Base-by-base conservation (phyloP, 306 rosid genomes). In the Vicia villosa region DNA sequence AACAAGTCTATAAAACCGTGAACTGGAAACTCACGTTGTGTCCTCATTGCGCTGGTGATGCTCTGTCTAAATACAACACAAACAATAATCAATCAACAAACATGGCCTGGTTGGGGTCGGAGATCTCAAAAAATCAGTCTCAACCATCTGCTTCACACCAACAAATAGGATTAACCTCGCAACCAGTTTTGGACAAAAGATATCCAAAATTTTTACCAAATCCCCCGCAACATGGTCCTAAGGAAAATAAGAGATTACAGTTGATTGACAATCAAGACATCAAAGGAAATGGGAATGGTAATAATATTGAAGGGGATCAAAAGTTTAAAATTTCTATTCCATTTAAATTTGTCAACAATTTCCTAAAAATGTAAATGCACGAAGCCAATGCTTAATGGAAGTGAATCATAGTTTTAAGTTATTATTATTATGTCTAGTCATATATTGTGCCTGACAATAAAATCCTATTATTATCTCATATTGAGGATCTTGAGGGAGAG, bases 301-400 rank as follows among this genome's bases (percentile, higher is more conserved):
- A 58, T 58, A 58, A 21, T 28, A 30, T 58, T 58, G 20, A 7
- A 28, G 20, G 63, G 12, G 63, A 56, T 56, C 63, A 56, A 26
- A 56, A 56, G 38, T 56, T 56, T 28, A 56, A 26, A 13, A 1
- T 56, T 6, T 13, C 20, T 2, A 24, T 56, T 56, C 40, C 38
- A 13, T 2, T 56, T 13, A 0, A 28, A 13, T 55, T 24, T 55
- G 61, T 8, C 15, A 21, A 24, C n/a, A n/a, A 49, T n/a, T n/a
- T 49, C 55, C 11, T 49, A 52, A 11, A 52, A 7, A n/a, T n/a
- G n/a, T 50, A 19, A 17, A 3, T 17, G 8, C 2, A 13, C 30
- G 1, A n/a, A 24, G 2, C 4, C 9, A 26, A 55, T 24, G 10
- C 15, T 12, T 24, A 19, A 22, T 55, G 17, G 13, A 24, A 14